Conservation (phyloP, 306 rosid genomes). For the Lathyrus tuberosus region DNA sequence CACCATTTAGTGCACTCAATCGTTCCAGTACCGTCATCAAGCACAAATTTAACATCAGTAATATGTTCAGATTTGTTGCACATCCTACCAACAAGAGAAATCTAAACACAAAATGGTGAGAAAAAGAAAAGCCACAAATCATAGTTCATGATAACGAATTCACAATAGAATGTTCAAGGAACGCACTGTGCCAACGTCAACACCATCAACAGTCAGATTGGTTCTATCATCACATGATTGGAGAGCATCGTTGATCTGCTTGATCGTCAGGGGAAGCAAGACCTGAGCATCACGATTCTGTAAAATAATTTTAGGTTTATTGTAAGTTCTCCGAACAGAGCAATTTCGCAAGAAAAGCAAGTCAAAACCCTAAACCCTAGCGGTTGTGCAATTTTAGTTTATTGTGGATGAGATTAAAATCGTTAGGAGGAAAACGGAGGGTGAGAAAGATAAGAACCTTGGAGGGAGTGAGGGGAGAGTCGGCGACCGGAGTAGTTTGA, state of each 20-base stretch:
- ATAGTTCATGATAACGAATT: slow-evolving; percentile 4
- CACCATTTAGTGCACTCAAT: slow-evolving; percentile 88
- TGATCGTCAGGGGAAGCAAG: slow-evolving; percentile 80
- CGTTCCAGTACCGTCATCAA: slow-evolving; percentile 89
- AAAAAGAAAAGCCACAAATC: background rate
- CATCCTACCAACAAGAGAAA: slow-evolving; percentile 78
- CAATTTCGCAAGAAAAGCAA: background rate
- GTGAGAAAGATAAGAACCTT: slow-evolving; percentile 47
- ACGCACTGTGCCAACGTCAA: slow-evolving; percentile 78
- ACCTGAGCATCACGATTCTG: slow-evolving; percentile 81
- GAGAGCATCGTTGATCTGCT: slow-evolving; percentile 69
- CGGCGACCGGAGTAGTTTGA: slow-evolving; percentile 60
- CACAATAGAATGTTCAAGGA: background rate
- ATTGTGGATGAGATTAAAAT: background rate
- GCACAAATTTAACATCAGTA: slow-evolving; percentile 70
- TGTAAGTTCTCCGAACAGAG: too few relatives aligned
- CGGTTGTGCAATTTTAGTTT: background rate
- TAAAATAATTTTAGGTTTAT: too few relatives aligned
- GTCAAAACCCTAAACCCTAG: slow-evolving; percentile 30
- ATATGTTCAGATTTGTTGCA: slow-evolving; percentile 60
- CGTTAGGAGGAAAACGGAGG: background rate
- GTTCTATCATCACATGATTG: slow-evolving; percentile 59
- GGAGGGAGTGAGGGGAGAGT: slow-evolving; percentile 52
- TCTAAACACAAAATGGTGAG: slow-evolving; percentile 49
- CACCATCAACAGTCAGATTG: slow-evolving; percentile 68